A percentile compares a stretch with the other conserved stretches of the same genome.
Conservation (phyloP, 2,329 filamentous ascomycete species). For the Teratosphaeria pseudoeucalypti region DNA sequence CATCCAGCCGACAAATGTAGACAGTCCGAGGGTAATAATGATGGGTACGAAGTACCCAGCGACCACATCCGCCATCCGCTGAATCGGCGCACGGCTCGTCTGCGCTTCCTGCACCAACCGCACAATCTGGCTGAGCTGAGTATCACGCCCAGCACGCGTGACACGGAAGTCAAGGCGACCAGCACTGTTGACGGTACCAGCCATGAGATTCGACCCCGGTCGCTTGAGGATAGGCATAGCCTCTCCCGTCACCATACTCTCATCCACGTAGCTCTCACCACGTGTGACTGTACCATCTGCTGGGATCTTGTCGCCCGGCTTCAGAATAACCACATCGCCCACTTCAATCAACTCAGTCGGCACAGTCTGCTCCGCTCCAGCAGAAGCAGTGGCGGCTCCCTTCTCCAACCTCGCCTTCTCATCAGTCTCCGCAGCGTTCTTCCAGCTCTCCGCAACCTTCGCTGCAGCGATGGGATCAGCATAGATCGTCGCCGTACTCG, state of each 20-base stretch:
- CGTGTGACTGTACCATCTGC: slow-evolving; percentile 80
- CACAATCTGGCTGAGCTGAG: slow-evolving; percentile 94
- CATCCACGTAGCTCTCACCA: slow-evolving; percentile 88
- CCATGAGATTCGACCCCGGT: slow-evolving; percentile 69
- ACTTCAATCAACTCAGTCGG: slow-evolving; percentile 91
- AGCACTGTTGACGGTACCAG: slow-evolving; percentile 89
- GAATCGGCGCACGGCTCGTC: slow-evolving; percentile 86
- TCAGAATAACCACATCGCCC: slow-evolving; percentile 83
- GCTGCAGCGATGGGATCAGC: slow-evolving; percentile 86
- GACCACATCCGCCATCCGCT: slow-evolving; percentile 79
- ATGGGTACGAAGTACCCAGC: slow-evolving; percentile 89
- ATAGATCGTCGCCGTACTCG: slow-evolving; percentile 95
- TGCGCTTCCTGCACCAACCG: slow-evolving; percentile 97
- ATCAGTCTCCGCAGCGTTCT: slow-evolving; percentile 37
- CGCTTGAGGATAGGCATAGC: slow-evolving; percentile 89
- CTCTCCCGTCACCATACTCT: slow-evolving; percentile 98
- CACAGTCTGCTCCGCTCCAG: slow-evolving; percentile 73
- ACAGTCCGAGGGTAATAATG: slow-evolving; percentile 72
- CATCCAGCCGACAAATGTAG: slow-evolving; percentile 91
- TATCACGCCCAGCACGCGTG: slow-evolving; percentile 84
- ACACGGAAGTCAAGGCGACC: slow-evolving; percentile 88
- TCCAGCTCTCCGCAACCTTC: slow-evolving; percentile 77
- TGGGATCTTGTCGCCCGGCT: slow-evolving; percentile 92
- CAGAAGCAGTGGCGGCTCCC: slow-evolving; percentile 36
- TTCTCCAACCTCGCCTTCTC: slow-evolving; percentile 27